These are phyloP conservation scores for Prasinococcaceae sp. DNA, from an alignment of 139 green algal species.

Conservation along the genomic window DNA sequence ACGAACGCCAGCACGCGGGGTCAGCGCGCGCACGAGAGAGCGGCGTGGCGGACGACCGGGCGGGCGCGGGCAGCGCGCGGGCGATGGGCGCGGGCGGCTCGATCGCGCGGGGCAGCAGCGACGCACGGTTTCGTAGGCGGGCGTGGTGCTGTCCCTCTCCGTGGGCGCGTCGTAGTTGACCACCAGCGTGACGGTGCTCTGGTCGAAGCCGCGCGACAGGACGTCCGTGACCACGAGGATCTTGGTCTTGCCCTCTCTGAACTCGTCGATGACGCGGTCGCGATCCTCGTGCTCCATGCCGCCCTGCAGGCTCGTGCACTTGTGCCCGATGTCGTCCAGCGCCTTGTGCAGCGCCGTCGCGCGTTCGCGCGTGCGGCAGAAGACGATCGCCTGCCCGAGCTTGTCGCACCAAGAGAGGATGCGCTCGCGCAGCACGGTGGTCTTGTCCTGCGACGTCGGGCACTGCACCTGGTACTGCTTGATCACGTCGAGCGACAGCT, in stretches of 20 bases:
- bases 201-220: constrained; percentile 87
- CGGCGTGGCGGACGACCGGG: too few species aligned
- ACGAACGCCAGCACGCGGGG: too few species aligned
- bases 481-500: constrained; percentile 92
- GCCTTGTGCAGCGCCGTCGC: constrained; percentile 11
- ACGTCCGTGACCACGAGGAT: constrained; percentile 96
- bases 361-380: constrained; percentile 52
- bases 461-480: constrained; percentile 84
- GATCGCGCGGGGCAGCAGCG: too few species aligned
- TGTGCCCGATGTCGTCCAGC: constrained; percentile 61
- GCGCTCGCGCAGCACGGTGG: constrained; percentile 75
- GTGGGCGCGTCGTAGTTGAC: constrained; percentile 94
- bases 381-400: constrained; percentile 97
- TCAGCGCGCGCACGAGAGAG: too few species aligned
- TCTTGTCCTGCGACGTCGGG: constrained; percentile 54
- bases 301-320: constrained; percentile 75
- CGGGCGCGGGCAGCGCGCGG: too few species aligned
- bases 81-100: too few species aligned
- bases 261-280: constrained; percentile 83
- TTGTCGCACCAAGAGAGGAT: constrained; percentile 84
- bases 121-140: constrained; percentile 92
- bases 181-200: constrained; percentile 90
- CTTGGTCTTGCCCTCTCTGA: constrained; percentile 71
- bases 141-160: constrained; percentile 53
- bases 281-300: constrained; percentile 66